Evolutionary conservation across 805 yeast genomes (phyloP).

Genomic region (Myxozyma udenii): DNA sequence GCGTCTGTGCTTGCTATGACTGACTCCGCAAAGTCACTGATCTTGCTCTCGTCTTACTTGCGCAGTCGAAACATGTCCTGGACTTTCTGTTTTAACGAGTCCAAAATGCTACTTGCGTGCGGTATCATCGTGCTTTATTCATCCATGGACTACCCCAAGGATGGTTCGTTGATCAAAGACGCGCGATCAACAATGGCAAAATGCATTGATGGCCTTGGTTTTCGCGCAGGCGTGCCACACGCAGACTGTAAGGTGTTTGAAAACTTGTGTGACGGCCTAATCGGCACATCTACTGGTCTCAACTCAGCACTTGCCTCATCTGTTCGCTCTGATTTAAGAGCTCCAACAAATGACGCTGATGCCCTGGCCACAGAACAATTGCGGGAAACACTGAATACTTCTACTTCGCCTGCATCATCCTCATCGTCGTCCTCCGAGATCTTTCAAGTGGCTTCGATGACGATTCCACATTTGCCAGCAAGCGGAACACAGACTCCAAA

Average conservation of each 20-base stretch:
- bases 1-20: conserved; percentile 37
- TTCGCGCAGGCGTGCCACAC: conserved; percentile 11
- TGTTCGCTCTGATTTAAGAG: neutral
- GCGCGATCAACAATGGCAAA: conserved; percentile 52
- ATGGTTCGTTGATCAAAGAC: conserved; percentile 75
- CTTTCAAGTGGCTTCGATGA: conserved; percentile 25
- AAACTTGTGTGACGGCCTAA: conserved; percentile 3
- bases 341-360: neutral
- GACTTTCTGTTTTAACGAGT: conserved; percentile 35
- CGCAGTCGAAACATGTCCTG: conserved; percentile 30
- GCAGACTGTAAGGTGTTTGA: conserved; percentile 17
- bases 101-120: conserved; percentile 30
- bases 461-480: conserved; percentile 21
- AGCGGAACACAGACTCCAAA: conserved; percentile 17
- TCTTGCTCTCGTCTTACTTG: conserved; percentile 35
- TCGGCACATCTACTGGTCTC: conserved; percentile 1
- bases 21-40: conserved; percentile 37
- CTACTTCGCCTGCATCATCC: neutral
- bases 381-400: neutral
- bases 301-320: neutral
- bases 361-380: neutral
- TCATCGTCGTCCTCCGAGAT: neutral
- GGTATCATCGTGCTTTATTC: conserved; percentile 45
- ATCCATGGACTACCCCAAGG: conserved; percentile 74
- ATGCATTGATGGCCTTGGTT: conserved; percentile 29